These are phyloP conservation scores for Backusella parvicylindrica DNA, from an alignment of 192 early-diverging fungal genomes.

Conservation along the genomic window DNA sequence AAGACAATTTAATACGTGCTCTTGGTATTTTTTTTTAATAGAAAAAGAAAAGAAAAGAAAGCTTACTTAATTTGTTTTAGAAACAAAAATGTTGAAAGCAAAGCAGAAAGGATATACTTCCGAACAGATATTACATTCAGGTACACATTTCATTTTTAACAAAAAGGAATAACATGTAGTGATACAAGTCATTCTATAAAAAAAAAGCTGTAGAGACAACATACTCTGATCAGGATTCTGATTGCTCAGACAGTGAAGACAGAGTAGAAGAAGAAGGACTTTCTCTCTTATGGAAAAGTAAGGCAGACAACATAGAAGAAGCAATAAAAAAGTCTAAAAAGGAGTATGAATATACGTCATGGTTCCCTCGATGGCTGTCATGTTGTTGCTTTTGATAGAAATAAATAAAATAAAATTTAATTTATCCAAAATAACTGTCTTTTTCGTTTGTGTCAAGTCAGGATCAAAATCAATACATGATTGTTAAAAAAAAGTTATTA, in stretches of 20 bases:
- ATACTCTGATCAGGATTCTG: background rate
- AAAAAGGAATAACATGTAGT: background rate
- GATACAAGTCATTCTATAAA: background rate
- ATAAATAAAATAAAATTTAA: background rate
- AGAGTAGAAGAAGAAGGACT: background rate
- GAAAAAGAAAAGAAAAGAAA: background rate
- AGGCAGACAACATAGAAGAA: background rate
- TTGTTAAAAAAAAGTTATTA: too few relatives aligned
- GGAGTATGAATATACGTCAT: background rate
- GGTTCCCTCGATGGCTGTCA: background rate
- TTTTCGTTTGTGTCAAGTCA: background rate
- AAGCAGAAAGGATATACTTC: background rate
- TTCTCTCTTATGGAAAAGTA: background rate
- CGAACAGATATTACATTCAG: background rate
- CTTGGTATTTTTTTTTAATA: background rate
- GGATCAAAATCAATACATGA: background rate
- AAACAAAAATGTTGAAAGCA: background rate
- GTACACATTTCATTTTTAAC: background rate
- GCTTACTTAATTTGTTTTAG: background rate
- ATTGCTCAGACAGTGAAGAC: background rate
- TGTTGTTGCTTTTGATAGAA: background rate
- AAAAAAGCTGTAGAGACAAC: background rate
- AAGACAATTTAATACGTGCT: background rate
- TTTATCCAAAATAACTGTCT: background rate
- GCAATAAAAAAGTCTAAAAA: background rate